Percentiles rank a stretch among this genome's conserved stretches.
Conservation (phyloP, 768 basidiomycete genomes). For the Tephrocybe rancida region DNA sequence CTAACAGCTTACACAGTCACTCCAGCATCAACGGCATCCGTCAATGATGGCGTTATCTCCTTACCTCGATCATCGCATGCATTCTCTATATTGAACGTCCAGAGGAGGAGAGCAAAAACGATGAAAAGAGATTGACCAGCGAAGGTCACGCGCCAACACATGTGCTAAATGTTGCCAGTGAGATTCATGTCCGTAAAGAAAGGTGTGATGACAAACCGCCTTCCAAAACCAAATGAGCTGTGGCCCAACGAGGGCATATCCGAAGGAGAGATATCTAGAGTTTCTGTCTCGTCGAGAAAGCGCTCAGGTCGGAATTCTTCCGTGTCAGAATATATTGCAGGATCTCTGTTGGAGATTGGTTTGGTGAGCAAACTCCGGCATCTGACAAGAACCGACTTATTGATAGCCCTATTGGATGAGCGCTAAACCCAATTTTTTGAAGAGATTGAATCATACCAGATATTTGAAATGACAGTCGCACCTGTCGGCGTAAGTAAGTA, state of each 20-base stretch:
- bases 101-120: not conserved
- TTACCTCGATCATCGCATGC: not conserved
- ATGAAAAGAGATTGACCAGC: constrained; percentile 6
- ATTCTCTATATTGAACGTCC: not conserved
- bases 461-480: not conserved
- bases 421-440: not conserved
- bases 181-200: not conserved
- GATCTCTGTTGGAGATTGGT: not conserved
- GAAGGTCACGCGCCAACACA: not conserved
- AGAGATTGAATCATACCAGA: not conserved
- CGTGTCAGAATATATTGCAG: not conserved
- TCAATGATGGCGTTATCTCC: not conserved
- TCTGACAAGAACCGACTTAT: not conserved
- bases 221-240: constrained; percentile 2
- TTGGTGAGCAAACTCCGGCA: too few species aligned
- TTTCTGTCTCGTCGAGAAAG: not conserved
- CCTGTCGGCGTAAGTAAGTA: not conserved
- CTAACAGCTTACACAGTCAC: not conserved
- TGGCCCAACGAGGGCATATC: not conserved
- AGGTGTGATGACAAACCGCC: not conserved
- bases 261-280: not conserved
- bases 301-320: constrained; percentile 6
- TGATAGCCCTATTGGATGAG: constrained; percentile 1
- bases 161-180: not conserved
- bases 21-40: not conserved